Percentiles rank a stretch among this genome's conserved stretches.
Evolutionary conservation across 2,329 filamentous ascomycete genomes (phyloP).

Genomic region (Trichoderma pleuroti): DNA sequence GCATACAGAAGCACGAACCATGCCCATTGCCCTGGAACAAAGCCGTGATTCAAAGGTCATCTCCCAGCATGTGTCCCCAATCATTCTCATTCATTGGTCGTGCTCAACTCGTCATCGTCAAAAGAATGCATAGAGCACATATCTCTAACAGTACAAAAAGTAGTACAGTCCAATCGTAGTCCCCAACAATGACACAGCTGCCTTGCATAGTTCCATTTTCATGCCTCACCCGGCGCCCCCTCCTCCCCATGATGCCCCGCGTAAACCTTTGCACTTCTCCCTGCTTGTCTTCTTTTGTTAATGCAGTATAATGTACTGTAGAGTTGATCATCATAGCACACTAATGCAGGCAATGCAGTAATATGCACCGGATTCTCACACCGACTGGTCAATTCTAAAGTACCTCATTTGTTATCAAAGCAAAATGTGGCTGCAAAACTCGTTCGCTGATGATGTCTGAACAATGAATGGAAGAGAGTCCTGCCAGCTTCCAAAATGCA

Average conservation of each 20-base stretch:
- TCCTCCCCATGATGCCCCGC: not conserved
- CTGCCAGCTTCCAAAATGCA: constrained; percentile 15
- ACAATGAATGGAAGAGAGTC: constrained; percentile 15
- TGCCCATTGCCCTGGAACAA: not conserved
- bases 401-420: constrained; percentile 5
- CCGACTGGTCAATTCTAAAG: constrained; percentile 2
- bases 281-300: not conserved
- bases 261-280: not conserved
- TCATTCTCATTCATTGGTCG: not conserved
- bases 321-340: not conserved
- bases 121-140: not conserved
- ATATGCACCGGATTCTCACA: not conserved
- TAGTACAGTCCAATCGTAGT: not conserved
- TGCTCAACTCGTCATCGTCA: not conserved
- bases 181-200: not conserved
- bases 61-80: not conserved
- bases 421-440: constrained; percentile 4
- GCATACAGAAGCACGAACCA: not conserved
- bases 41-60: not conserved
- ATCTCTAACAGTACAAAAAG: not conserved
- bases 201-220: not conserved
- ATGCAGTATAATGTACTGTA: not conserved
- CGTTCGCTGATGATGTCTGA: constrained; percentile 9
- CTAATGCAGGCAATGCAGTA: not conserved
- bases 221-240: not conserved